A percentile compares a stretch with the other conserved stretches of the same genome.
Conservation (phyloP, 148 eudicot genomes). For the Rhododendron ferrugineum region DNA sequence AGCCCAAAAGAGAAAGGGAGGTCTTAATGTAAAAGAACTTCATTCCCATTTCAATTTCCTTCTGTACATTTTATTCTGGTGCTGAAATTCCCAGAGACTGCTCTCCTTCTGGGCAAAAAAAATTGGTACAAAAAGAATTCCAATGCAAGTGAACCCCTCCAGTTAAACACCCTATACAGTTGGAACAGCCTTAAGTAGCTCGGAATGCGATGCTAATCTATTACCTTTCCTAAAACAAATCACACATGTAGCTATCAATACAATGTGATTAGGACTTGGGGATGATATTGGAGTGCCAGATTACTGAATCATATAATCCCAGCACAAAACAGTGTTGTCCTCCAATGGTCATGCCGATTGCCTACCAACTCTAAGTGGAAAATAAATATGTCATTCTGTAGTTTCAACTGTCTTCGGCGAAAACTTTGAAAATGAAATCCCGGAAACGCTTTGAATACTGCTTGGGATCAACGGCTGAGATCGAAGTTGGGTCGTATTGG, state of each 20-base stretch:
- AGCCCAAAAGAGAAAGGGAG: neutral
- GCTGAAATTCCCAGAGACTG: constrained; percentile 15
- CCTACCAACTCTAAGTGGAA: constrained; percentile 6
- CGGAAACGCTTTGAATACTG: constrained; percentile 79
- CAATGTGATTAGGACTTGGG: neutral
- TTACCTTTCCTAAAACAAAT: constrained; percentile 23
- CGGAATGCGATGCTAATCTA: constrained; percentile 27
- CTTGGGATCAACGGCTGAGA: constrained; percentile 81
- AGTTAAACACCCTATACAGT: constrained; percentile 32
- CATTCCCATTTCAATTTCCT: constrained; percentile 17
- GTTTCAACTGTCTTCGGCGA: constrained; percentile 39
- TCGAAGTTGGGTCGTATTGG: constrained; percentile 73
- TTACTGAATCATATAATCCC: neutral
- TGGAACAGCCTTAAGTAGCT: constrained; percentile 19
- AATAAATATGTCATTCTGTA: neutral
- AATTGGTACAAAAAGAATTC: constrained; percentile 20
- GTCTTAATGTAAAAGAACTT: neutral
- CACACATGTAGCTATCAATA: constrained; percentile 17
- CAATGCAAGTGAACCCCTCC: constrained; percentile 13
- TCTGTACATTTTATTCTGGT: constrained; percentile 27
- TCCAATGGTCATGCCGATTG: neutral
- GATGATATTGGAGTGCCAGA: neutral
- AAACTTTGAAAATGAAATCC: constrained; percentile 59
- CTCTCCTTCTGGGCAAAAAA: constrained; percentile 16
- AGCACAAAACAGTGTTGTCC: neutral